A percentile compares a stretch with the other conserved stretches of the same genome.
phyloP scores from a whole-genome alignment of 768 basidiomycete species.

The Amanita pallidorosea region DNA sequence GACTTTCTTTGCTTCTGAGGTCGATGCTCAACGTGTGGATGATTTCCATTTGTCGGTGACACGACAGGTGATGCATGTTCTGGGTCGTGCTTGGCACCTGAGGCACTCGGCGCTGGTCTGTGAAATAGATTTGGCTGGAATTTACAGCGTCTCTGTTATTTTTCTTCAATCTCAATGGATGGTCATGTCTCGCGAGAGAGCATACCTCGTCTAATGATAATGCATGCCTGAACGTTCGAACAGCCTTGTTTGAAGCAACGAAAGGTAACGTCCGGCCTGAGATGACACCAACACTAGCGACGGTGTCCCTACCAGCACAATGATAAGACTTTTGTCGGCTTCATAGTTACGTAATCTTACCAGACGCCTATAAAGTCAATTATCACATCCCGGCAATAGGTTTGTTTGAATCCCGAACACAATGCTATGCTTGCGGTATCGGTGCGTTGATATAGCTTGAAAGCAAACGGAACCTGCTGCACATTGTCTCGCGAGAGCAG shows the following conservation, averaged over 20 bases:
- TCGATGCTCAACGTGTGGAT: slow-evolving; percentile 2
- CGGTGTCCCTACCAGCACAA: slow-evolving; percentile 52
- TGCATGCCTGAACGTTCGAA: slow-evolving; percentile 70
- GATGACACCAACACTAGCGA: slow-evolving; percentile 65
- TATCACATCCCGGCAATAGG: slow-evolving; percentile 54
- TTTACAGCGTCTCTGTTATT: slow-evolving; percentile 46
- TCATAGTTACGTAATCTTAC: slow-evolving; percentile 22
- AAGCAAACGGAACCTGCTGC: slow-evolving; percentile 66
- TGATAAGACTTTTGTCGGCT: neutral
- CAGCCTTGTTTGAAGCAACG: slow-evolving; percentile 45
- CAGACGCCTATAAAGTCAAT: slow-evolving; percentile 80
- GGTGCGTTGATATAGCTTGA: slow-evolving; percentile 52
- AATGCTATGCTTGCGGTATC: slow-evolving; percentile 33
- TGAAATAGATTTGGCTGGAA: slow-evolving; percentile 59
- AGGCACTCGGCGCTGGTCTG: slow-evolving; percentile 20
- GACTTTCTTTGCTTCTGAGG: neutral
- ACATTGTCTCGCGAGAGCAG: slow-evolving; percentile 57
- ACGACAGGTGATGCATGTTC: slow-evolving; percentile 14
- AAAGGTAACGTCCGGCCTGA: slow-evolving; percentile 54
- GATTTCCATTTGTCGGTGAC: neutral
- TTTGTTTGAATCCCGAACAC: slow-evolving; percentile 59
- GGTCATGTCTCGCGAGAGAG: slow-evolving; percentile 1
- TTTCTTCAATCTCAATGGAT: neutral
- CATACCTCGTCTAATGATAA: slow-evolving; percentile 67
- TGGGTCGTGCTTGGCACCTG: slow-evolving; percentile 15